A percentile compares a stretch with the other conserved stretches of the same genome.
These are phyloP conservation scores for Melampsora americana DNA, from an alignment of 1,284 basidiomycete species.

Conservation along the genomic window DNA sequence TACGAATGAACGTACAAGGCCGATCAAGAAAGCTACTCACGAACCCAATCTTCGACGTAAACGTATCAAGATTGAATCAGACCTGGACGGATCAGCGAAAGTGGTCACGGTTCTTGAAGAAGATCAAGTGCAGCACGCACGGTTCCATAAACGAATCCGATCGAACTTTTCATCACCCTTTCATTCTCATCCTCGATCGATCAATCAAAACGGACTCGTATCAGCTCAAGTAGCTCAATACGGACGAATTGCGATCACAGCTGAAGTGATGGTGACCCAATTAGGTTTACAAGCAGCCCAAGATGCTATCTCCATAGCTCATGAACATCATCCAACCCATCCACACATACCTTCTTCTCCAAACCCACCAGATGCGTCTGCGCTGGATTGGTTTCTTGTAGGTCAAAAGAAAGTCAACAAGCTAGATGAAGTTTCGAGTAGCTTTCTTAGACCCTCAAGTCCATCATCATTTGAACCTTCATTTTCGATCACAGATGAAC, in stretches of 20 bases:
- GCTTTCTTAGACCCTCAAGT: neutral
- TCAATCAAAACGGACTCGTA: neutral
- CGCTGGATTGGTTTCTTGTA: neutral
- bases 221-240: neutral
- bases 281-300: neutral
- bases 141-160: neutral
- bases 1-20: no score
- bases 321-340: neutral
- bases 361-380: neutral
- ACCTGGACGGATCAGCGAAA: neutral
- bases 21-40: no score
- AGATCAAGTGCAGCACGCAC: no score
- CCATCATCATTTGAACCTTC: neutral
- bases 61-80: neutral
- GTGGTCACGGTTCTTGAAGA: neutral
- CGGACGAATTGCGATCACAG: neutral
- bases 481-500: neutral
- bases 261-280: neutral
- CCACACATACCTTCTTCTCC: no score
- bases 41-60: neutral
- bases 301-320: neutral
- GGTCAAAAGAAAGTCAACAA: neutral
- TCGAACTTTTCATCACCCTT: neutral
- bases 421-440: neutral
- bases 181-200: neutral